Evolutionary conservation across 139 green algal genomes (phyloP), one percentile per base, ranked within the genome.

Genomic region (Nannochloris sp.): DNA sequence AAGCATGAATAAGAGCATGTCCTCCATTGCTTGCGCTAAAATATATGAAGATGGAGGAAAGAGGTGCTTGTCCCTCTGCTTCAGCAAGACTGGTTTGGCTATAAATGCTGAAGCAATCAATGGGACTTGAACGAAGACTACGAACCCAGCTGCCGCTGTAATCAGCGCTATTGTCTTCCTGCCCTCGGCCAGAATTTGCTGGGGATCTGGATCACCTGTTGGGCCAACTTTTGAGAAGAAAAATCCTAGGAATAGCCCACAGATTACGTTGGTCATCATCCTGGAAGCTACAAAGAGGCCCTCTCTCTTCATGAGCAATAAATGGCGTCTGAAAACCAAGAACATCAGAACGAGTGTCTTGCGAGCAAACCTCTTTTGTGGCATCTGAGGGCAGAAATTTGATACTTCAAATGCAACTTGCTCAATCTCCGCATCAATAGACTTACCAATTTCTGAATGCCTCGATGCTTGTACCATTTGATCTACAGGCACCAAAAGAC

Each of bases 61-160:
- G 61, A 94, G 86, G 54, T 72, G 34, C 49, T 76, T 68, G 70
- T 87, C 70, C 8, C 84, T 70, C 60, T 95, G 87, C 74, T 91
- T 91, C 73, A 80, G 95, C 64, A 85, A 93, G 10, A 95, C 74
- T 7, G 68, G 44, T 59, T 82, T 86, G 64, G 58, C 76, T 12
- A 44, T 54, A 43, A 89, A 68, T 29, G 67, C 75, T 36, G 81
- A 69, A 23, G 57, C 66, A 15, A 89, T 60, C 66, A 81, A 27
- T 0, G 67, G 67, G 36, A 59, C 64, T 48, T 31, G 62, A 46
- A 27, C 37, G 69, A 84, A 78, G 27, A 48, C 61, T 9, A 85
- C 44, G 31, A 79, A 75, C 46, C 83, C 73, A 31, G 78, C 62
- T 21, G 48, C 62, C 23, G 86, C 56, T 59, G 79, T 78, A 24